Percentiles rank a stretch among this genome's conserved stretches.
Conservation (phyloP, 2,329 filamentous ascomycete genomes). For the Sporothrix humicola region DNA sequence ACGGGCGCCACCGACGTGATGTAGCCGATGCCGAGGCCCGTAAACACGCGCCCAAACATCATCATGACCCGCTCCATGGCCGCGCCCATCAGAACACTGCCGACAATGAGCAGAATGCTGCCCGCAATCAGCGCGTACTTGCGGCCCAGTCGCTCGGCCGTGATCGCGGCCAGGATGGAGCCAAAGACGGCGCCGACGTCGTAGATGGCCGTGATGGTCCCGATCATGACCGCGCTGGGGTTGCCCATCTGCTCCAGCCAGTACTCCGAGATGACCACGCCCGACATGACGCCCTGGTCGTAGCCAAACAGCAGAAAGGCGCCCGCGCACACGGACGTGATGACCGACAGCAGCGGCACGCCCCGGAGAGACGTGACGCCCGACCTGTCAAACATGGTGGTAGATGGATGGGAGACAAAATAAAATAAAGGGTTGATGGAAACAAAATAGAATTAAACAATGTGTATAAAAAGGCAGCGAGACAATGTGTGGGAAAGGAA, state of each 20-base stretch:
- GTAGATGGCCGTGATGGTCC: conserved; percentile 54
- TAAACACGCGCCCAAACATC: no score
- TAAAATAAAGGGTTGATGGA: no score
- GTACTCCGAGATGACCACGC: conserved; percentile 52
- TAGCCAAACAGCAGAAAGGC: conserved; percentile 30
- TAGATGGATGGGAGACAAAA: no score
- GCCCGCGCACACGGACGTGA: not conserved
- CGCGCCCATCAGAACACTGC: conserved; percentile 54
- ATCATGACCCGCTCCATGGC: no score
- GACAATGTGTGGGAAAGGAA: no score
- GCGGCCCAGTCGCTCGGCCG: conserved; percentile 25
- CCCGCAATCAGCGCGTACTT: conserved; percentile 37
- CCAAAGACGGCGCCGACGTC: conserved; percentile 45
- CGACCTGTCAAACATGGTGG: no score
- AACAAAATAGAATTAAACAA: no score
- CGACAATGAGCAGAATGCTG: conserved; percentile 55
- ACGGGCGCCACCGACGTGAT: no score
- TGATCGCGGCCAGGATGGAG: conserved; percentile 31
- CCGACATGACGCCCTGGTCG: conserved; percentile 52
- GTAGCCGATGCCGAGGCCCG: no score
- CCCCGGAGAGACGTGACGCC: no score
- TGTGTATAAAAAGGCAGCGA: no score
- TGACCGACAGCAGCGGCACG: not conserved
- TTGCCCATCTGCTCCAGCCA: conserved; percentile 41
- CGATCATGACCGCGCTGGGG: conserved; percentile 39